A percentile compares a stretch with the other conserved stretches of the same genome.
Conservation (phyloP, 2,329 filamentous ascomycete genomes). For the Penicillium digitatum region DNA sequence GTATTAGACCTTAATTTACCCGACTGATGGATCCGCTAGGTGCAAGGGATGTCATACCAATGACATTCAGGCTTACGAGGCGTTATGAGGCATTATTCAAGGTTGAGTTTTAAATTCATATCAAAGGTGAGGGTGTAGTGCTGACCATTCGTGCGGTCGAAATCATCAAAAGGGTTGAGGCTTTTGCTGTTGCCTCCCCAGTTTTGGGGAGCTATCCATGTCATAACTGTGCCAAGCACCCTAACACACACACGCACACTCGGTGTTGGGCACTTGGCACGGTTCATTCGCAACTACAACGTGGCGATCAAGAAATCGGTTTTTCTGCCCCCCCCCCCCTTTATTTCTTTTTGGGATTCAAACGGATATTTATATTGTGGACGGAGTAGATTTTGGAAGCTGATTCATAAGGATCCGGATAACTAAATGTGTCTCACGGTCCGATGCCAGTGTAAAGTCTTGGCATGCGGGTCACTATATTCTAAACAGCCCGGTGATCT, state of each 20-base stretch:
- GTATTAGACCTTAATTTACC: not conserved
- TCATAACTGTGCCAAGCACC: too few species aligned
- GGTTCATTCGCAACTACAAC: not conserved
- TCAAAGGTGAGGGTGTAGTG: not conserved
- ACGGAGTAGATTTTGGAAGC: not conserved
- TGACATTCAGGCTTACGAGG: not conserved
- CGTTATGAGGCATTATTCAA: not conserved
- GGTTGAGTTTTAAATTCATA: too few species aligned
- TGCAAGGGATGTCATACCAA: slow-evolving; percentile 1
- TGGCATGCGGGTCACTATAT: slow-evolving; percentile 1
- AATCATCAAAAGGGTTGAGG: slow-evolving; percentile 9
- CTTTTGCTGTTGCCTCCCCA: slow-evolving; percentile 6
- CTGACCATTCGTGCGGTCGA: not conserved
- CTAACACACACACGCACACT: too few species aligned
- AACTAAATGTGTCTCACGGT: not conserved
- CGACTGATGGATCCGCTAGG: not conserved
- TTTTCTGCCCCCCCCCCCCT: too few species aligned
- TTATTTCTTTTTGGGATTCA: too few species aligned
- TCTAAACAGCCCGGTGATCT: not conserved
- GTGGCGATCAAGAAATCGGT: not conserved
- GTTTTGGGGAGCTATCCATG: not conserved
- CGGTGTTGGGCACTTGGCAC: too few species aligned
- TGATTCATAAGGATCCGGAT: not conserved
- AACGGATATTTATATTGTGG: too few species aligned
- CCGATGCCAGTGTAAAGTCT: slow-evolving; percentile 5